phyloP scores from a whole-genome alignment of 2,329 filamentous ascomycete species.

The Alternaria sp. region DNA sequence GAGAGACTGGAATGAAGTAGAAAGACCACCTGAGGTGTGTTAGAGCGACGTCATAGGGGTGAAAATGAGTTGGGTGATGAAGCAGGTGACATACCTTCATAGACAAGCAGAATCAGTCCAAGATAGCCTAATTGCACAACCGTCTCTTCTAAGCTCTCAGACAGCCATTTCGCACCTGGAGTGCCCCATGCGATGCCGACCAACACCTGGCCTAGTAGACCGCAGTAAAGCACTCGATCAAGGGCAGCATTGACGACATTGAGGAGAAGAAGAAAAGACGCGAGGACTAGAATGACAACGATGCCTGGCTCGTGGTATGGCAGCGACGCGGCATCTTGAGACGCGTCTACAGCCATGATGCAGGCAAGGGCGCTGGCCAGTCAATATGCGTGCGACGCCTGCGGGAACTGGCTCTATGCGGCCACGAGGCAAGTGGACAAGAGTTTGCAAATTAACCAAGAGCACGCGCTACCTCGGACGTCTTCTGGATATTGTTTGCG shows the following conservation, averaged over 20 bases:
- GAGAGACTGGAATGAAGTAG: constrained; percentile 63
- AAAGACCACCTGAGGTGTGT: constrained; percentile 63
- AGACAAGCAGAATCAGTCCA: constrained; percentile 76
- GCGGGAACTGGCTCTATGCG: constrained; percentile 8
- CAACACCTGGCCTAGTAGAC: constrained; percentile 75
- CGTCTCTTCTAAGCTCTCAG: constrained; percentile 59
- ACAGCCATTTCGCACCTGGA: constrained; percentile 70
- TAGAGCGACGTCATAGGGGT: constrained; percentile 6
- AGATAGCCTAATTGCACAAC: constrained; percentile 76
- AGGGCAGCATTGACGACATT: constrained; percentile 67
- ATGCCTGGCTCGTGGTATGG: constrained; percentile 72
- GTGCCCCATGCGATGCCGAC: constrained; percentile 75
- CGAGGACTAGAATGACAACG: constrained; percentile 65
- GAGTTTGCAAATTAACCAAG: constrained; percentile 9
- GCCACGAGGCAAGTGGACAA: constrained; percentile 19
- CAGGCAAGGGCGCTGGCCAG: constrained; percentile 24
- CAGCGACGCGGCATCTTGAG: constrained; percentile 43
- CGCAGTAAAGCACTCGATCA: constrained; percentile 71
- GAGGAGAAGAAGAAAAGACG: constrained; percentile 70
- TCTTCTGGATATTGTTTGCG: not conserved
- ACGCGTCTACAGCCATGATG: constrained; percentile 33
- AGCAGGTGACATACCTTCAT: constrained; percentile 62
- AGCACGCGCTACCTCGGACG: constrained; percentile 1
- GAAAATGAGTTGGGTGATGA: not conserved
- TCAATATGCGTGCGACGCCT: constrained; percentile 15